Percentiles rank a stretch among this genome's conserved stretches.
These are phyloP conservation scores for Suillus discolor DNA, from an alignment of 768 basidiomycete species.

Conservation along the genomic window DNA sequence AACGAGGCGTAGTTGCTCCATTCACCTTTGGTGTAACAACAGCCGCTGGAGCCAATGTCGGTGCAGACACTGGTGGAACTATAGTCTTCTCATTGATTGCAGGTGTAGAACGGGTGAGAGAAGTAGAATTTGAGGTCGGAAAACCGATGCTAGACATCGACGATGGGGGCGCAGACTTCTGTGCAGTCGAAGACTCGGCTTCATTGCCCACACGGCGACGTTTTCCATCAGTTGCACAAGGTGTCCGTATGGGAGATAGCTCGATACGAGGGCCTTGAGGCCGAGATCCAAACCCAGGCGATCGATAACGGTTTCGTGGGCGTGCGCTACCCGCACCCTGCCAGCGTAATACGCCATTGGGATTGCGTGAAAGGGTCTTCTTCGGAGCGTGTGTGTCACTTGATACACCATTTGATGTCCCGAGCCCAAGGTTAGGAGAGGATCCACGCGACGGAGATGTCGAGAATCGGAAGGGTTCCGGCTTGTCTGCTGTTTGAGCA, in stretches of 20 bases:
- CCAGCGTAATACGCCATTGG: slow-evolving; percentile 75
- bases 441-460: slow-evolving; percentile 36
- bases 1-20: slow-evolving; percentile 28
- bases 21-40: slow-evolving; percentile 31
- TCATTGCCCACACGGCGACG: slow-evolving; percentile 61
- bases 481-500: slow-evolving; percentile 34
- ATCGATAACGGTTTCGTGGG: slow-evolving; percentile 67
- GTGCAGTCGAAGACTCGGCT: slow-evolving; percentile 36
- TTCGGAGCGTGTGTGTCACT: slow-evolving; percentile 39
- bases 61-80: slow-evolving; percentile 10
- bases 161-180: slow-evolving; percentile 31
- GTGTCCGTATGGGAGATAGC: slow-evolving; percentile 38
- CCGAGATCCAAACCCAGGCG: slow-evolving; percentile 70
- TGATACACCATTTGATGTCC: slow-evolving; percentile 9
- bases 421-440: slow-evolving; percentile 25
- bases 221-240: slow-evolving; percentile 52
- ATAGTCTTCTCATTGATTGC: slow-evolving; percentile 28
- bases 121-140: slow-evolving; percentile 30
- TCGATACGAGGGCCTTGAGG: slow-evolving; percentile 48
- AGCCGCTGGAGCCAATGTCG: slow-evolving; percentile 26
- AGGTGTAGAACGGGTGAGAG: slow-evolving; percentile 35
- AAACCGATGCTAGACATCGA: slow-evolving; percentile 22
- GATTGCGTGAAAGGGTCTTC: slow-evolving; percentile 65
- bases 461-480: slow-evolving; percentile 67
- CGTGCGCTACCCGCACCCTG: slow-evolving; percentile 77